A percentile compares a stretch with the other conserved stretches of the same genome.
Conservation (phyloP, 2,329 filamentous ascomycete genomes). For the Elsinoe necatrix region DNA sequence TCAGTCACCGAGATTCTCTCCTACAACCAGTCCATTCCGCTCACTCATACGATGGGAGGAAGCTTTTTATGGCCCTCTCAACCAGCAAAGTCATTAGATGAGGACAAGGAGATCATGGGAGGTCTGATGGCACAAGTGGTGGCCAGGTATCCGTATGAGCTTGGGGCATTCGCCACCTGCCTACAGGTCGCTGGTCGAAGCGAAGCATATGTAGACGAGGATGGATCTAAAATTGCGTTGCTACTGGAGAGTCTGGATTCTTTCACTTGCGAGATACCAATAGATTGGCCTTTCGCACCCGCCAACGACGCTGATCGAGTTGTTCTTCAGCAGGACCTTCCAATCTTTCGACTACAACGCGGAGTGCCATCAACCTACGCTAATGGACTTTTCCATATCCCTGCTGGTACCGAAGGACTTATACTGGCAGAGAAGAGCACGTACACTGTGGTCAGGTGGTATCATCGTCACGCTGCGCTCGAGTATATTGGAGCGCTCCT, state of each 20-base stretch:
- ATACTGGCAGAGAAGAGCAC: conserved; percentile 72
- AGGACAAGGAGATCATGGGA: conserved; percentile 14
- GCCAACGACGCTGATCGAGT: conserved; percentile 78
- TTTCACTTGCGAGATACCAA: conserved; percentile 69
- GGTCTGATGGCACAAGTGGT: conserved; percentile 58
- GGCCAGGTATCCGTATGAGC: conserved; percentile 77
- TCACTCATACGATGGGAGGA: not conserved
- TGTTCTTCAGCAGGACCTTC: conserved; percentile 45
- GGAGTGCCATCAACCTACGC: conserved; percentile 29
- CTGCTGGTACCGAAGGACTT: conserved; percentile 56
- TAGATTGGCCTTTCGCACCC: conserved; percentile 66
- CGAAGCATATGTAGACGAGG: conserved; percentile 34
- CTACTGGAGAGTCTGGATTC: conserved; percentile 61
- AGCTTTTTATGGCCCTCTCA: conserved; percentile 8
- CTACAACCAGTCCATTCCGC: conserved; percentile 15
- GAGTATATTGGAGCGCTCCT: conserved; percentile 70
- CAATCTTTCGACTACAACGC: not conserved
- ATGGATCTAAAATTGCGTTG: conserved; percentile 44
- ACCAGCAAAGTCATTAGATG: conserved; percentile 16
- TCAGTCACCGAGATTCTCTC: conserved; percentile 56
- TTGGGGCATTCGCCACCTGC: conserved; percentile 65
- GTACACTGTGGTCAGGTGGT: conserved; percentile 62
- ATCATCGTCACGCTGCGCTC: conserved; percentile 66
- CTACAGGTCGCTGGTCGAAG: conserved; percentile 54
- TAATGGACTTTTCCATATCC: conserved; percentile 36